Percentiles rank a stretch among this genome's conserved stretches.
phyloP scores from a whole-genome alignment of 495 filamentous ascomycete species.

The Pseudomonodictys pantanalensis region DNA sequence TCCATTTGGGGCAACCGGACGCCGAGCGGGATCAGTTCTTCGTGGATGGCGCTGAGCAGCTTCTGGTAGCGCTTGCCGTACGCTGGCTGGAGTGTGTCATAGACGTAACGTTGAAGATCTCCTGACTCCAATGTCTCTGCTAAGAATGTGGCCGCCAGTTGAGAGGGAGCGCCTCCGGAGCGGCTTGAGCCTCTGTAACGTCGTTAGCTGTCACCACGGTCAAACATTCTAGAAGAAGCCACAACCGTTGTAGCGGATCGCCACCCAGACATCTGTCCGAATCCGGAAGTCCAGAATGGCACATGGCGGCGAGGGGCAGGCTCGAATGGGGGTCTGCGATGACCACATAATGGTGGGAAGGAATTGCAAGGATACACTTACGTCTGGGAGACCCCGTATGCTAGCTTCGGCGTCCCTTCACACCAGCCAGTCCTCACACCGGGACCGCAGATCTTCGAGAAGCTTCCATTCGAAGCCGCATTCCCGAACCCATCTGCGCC shows the following conservation, averaged over 20 bases:
- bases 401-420: conserved; percentile 67
- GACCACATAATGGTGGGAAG: not conserved
- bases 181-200: conserved; percentile 57
- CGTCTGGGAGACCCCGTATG: conserved; percentile 63
- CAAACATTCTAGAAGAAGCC: not conserved
- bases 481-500: conserved; percentile 64
- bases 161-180: conserved; percentile 75
- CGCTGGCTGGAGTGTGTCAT: conserved; percentile 45
- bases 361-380: conserved; percentile 42
- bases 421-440: conserved; percentile 80
- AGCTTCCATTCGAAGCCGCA: conserved; percentile 74
- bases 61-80: conserved; percentile 57
- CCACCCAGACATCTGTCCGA: not conserved
- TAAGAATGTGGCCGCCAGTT: conserved; percentile 65
- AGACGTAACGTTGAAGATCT: conserved; percentile 48
- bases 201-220: not conserved
- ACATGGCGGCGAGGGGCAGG: not conserved
- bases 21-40: conserved; percentile 59
- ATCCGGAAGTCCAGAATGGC: not conserved
- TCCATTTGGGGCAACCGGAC: conserved; percentile 47
- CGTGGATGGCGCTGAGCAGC: conserved; percentile 54
- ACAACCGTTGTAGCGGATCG: not conserved
- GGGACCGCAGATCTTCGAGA: conserved; percentile 80
- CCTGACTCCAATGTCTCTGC: conserved; percentile 56
- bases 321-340: not conserved